Base-by-base conservation (phyloP, 495 filamentous ascomycete species). In the Penicillium fimorum region DNA sequence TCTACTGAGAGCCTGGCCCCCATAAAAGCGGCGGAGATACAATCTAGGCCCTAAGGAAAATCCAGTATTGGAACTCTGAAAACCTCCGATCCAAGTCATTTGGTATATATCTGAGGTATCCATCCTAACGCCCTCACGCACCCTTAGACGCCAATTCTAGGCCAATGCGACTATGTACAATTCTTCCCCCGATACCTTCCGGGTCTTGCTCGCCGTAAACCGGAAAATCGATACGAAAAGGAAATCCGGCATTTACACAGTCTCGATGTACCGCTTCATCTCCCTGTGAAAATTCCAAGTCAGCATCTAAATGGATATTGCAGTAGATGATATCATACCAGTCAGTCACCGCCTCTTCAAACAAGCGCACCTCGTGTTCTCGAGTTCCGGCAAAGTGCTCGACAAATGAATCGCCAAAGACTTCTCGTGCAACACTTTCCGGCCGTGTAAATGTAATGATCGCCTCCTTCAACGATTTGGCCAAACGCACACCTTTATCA, bases 301-400 rank as follows among this genome's bases (percentile, higher is more conserved):
- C 45, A 70, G 68, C 47, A 44, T 25, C 8, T 17, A 47, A n/a
- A 47, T 17, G 6, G 40, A 17, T 24, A 29, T 13, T n/a, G 41
- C 5, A 27, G 47, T 20, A 5, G 7, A 50, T 6, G 22, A 17
- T 10, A 44, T 25, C 84, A 60, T 74, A 90, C 91, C 92, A 97
- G 70, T 96, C 92, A 24, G 92, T 96, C 8, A 96, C 91, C 1
- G 91, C 90, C 68, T 97, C 92, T 67, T 98, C 91, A 91, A 91
- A 98, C 17, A 96, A 72, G 56, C 85, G 77, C 61, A 92, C 80
- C 71, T 98, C 94, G 71, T 98, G 92, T 63, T 93, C 89, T 56
- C 94, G 84, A 22, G 94, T 96, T 8, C 94, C 94, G 4, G 87
- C 89, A 77, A 84, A 98, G 67, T 98, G 95, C 4, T 97, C 91